These are phyloP conservation scores for Penicillium bialowiezense DNA, from an alignment of 495 filamentous ascomycete genomes.

Conservation along the genomic window DNA sequence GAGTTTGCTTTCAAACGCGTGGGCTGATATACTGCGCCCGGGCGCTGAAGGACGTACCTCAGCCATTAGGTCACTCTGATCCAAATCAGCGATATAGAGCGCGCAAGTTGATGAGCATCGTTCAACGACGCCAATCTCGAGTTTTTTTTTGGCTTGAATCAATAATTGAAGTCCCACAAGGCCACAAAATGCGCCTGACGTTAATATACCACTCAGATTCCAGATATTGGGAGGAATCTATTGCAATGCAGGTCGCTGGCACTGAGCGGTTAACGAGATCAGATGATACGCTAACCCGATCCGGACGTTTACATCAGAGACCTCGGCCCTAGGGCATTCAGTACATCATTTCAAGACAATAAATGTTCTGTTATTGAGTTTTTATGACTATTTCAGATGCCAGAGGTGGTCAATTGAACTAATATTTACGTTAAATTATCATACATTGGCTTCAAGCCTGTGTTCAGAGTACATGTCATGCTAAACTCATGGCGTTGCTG, in stretches of 20 bases:
- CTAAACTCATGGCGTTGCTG: conserved; percentile 41
- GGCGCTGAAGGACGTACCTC: conserved; percentile 22
- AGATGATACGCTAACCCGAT: conserved; percentile 11
- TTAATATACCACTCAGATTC: not conserved
- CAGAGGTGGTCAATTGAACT: too few species aligned
- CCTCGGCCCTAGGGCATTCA: not conserved
- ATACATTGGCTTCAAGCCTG: not conserved
- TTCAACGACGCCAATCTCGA: conserved; percentile 1
- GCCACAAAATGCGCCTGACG: not conserved
- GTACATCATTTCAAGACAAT: too few species aligned
- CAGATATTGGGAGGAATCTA: not conserved
- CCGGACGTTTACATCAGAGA: not conserved
- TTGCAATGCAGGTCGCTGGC: conserved; percentile 2
- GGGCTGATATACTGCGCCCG: conserved; percentile 19
- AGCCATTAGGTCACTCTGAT: conserved; percentile 17
- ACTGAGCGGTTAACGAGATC: conserved; percentile 7
- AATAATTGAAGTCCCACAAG: not conserved
- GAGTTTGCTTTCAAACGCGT: conserved; percentile 39
- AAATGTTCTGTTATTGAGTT: too few species aligned
- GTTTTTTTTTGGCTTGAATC: not conserved
- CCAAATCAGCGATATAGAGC: conserved; percentile 2
- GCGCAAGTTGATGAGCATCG: not conserved
- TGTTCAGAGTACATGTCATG: conserved; percentile 28
- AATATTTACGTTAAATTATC: not conserved
- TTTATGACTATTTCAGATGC: too few species aligned